Conservation (phyloP, 345 rosid species). For the Punica granatum region DNA sequence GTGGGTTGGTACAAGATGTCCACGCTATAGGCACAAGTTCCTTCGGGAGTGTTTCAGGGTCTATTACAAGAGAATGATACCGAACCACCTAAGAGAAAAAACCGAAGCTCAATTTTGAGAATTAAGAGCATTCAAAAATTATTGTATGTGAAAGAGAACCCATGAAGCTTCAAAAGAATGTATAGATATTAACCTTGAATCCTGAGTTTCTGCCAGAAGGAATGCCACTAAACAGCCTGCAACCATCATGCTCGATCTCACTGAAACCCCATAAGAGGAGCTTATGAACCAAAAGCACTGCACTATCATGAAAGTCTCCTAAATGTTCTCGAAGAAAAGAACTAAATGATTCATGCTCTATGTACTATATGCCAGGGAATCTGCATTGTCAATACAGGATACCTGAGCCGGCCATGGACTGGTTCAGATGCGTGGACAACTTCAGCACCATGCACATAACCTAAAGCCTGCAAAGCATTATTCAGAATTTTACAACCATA, state of each 20-base stretch:
- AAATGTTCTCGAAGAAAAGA: neutral
- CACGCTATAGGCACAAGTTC: constrained; percentile 87
- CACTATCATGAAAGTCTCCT: neutral
- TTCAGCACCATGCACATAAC: constrained; percentile 82
- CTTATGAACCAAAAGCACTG: neutral
- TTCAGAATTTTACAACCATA: neutral
- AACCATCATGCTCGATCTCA: constrained; percentile 79
- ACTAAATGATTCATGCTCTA: neutral
- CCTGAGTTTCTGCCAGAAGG: constrained; percentile 79
- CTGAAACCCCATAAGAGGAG: constrained; percentile 25
- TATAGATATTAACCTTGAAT: constrained; percentile 56
- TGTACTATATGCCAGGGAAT: neutral
- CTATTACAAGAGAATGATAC: constrained; percentile 84
- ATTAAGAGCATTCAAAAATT: neutral
- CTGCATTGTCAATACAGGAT: constrained; percentile 11
- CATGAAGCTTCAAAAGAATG: constrained; percentile 4
- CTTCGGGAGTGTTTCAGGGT: constrained; percentile 68
- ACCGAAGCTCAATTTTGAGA: constrained; percentile 4
- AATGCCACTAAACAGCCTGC: constrained; percentile 56
- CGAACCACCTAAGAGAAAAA: constrained; percentile 72
- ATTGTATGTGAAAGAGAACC: neutral
- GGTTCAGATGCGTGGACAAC: constrained; percentile 87
- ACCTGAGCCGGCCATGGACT: constrained; percentile 96
- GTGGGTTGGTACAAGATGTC: constrained; percentile 46
- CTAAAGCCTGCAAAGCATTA: constrained; percentile 63